These are phyloP conservation scores for Metschnikowia baotianmanensis DNA, from an alignment of 805 yeast genomes.

Conservation along the genomic window DNA sequence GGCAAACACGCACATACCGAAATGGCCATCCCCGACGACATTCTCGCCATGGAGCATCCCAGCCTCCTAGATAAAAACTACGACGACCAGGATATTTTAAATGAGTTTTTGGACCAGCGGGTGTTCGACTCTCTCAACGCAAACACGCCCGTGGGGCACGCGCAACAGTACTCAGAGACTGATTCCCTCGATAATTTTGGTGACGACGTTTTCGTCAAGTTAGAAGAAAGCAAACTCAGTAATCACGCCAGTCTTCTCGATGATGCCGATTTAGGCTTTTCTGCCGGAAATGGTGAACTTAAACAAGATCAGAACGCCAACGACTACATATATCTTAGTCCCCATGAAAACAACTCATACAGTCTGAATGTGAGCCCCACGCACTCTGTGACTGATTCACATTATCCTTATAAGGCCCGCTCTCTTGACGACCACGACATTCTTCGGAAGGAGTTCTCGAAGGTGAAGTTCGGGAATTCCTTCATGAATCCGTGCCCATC, in stretches of 20 bases:
- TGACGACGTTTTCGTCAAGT: slow-evolving; percentile 7
- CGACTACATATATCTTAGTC: slow-evolving; percentile 25
- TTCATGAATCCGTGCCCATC: slow-evolving; percentile 37
- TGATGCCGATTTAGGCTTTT: slow-evolving; percentile 5
- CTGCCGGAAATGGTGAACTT: neutral
- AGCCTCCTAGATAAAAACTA: slow-evolving; percentile 21
- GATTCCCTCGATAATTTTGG: slow-evolving; percentile 7
- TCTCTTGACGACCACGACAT: slow-evolving; percentile 35
- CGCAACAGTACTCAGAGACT: neutral
- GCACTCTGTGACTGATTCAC: slow-evolving; percentile 8
- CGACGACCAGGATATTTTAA: slow-evolving; percentile 49
- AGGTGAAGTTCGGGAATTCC: slow-evolving; percentile 51
- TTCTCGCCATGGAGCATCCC: slow-evolving; percentile 23
- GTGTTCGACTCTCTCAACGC: slow-evolving; percentile 39
- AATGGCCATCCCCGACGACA: slow-evolving; percentile 26
- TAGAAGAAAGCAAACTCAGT: slow-evolving; percentile 6
- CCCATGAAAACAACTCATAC: slow-evolving; percentile 12
- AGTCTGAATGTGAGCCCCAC: slow-evolving; percentile 23
- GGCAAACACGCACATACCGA: neutral
- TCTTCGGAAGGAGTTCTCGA: slow-evolving; percentile 49
- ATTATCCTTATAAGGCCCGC: slow-evolving; percentile 14
- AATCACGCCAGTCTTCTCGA: slow-evolving; percentile 5
- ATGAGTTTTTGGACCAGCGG: slow-evolving; percentile 55
- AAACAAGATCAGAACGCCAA: slow-evolving; percentile 7
- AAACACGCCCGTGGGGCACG: slow-evolving; percentile 18